These are phyloP conservation scores for Jimgerdemannia flammicorona DNA, from an alignment of 192 early-diverging fungal genomes.

Conservation along the genomic window DNA sequence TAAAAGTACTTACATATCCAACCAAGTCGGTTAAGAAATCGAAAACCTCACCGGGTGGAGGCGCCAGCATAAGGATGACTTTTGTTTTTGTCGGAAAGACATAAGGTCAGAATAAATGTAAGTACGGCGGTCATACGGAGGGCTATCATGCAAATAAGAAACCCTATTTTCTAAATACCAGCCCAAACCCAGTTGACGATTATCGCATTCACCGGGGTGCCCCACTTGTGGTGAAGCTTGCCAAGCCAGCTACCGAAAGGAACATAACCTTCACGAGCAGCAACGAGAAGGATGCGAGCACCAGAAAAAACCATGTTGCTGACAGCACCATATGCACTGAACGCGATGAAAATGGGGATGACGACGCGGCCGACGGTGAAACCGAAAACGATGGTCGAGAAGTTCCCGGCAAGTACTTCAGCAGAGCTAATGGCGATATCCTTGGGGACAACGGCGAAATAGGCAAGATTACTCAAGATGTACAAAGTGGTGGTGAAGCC, in stretches of 20 bases:
- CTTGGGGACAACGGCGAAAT: slow-evolving; percentile 55
- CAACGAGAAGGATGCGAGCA: slow-evolving; percentile 47
- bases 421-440: slow-evolving; percentile 45
- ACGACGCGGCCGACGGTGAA: slow-evolving; percentile 32
- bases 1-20: slow-evolving; percentile 46
- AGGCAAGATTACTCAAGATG: slow-evolving; percentile 42
- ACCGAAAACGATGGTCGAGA: slow-evolving; percentile 32
- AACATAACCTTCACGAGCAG: slow-evolving; percentile 48
- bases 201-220: slow-evolving; percentile 41
- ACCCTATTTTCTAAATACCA: slow-evolving; percentile 26
- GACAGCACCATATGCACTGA: slow-evolving; percentile 45
- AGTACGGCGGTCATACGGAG: too few species aligned
- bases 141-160: too few species aligned
- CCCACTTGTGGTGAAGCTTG: slow-evolving; percentile 32
- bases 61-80: slow-evolving; percentile 48
- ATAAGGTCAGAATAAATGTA: too few species aligned
- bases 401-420: slow-evolving; percentile 55
- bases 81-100: too few species aligned
- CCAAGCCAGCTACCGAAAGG: slow-evolving; percentile 35
- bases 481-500: slow-evolving; percentile 48
- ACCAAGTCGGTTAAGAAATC: slow-evolving; percentile 36
- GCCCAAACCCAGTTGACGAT: slow-evolving; percentile 29
- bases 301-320: slow-evolving; percentile 38
- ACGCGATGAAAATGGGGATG: slow-evolving; percentile 40
- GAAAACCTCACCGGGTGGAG: slow-evolving; percentile 41